phyloP scores from a whole-genome alignment of 78 protist genomes.

The Dictyostelium brefeldianum region DNA sequence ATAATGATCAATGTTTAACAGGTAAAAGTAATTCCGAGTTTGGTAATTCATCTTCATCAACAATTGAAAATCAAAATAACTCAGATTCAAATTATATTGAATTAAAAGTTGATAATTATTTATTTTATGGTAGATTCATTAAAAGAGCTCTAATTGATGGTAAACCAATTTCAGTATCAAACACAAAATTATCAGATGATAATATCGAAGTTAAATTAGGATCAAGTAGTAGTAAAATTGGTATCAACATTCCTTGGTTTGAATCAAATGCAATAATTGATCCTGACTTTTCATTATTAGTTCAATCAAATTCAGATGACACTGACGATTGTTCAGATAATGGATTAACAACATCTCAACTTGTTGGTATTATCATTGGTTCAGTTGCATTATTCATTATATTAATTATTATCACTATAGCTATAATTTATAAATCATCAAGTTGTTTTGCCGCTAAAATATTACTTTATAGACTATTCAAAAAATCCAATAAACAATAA shows the following conservation, averaged over 20 bases:
- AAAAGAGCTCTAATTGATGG: slow-evolving; percentile 13
- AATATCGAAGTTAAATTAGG: not conserved
- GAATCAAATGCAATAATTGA: not conserved
- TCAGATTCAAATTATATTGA: slow-evolving; percentile 6
- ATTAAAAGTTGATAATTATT: slow-evolving; percentile 7
- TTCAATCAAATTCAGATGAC: not conserved
- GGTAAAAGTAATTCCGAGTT: not conserved
- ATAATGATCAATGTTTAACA: not conserved
- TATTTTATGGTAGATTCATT: slow-evolving; percentile 29
- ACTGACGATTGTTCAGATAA: not conserved
- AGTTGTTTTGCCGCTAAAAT: not conserved
- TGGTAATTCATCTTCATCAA: slow-evolving; percentile 8
- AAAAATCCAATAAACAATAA: not conserved
- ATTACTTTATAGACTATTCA: not conserved
- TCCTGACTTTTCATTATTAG: not conserved
- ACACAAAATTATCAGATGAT: not conserved
- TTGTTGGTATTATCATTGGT: slow-evolving; percentile 33
- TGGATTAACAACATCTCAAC: not conserved
- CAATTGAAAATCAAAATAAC: not conserved
- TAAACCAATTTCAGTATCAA: not conserved
- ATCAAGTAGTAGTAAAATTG: not conserved
- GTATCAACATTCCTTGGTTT: slow-evolving; percentile 20
- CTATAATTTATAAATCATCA: not conserved
- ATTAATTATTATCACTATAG: not conserved
- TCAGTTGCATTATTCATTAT: not conserved